phyloP scores from a whole-genome alignment of 768 basidiomycete genomes.

The Lentinula lateritia region DNA sequence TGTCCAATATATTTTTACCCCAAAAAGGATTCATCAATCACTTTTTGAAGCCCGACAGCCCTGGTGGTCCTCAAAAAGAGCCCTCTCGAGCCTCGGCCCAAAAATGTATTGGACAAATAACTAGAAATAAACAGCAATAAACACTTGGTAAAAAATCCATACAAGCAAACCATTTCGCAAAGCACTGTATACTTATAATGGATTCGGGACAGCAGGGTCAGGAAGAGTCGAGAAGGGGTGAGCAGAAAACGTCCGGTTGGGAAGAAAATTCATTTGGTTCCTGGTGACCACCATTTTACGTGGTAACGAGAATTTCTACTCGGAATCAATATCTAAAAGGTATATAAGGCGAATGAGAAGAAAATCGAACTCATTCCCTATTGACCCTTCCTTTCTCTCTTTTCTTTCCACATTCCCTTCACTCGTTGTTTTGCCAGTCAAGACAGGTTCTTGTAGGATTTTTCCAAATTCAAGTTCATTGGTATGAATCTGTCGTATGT shows the following conservation, averaged over 20 bases:
- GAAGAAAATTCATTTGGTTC: background rate
- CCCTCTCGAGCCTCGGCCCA: no score
- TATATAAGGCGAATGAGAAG: background rate
- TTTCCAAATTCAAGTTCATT: conserved; percentile 22
- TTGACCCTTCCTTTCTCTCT: background rate
- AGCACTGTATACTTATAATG: no score
- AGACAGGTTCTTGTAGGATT: conserved; percentile 48
- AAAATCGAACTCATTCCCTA: background rate
- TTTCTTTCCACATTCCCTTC: conserved; percentile 2
- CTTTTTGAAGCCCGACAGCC: no score
- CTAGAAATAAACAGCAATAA: no score
- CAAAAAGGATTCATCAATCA: no score
- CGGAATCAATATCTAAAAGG: background rate
- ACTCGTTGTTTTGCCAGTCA: conserved; percentile 32
- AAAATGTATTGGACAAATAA: no score
- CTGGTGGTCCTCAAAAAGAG: no score
- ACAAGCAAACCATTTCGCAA: no score
- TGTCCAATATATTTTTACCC: no score
- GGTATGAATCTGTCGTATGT: conserved; percentile 14
- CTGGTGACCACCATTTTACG: background rate
- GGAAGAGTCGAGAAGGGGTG: background rate
- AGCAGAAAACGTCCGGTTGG: background rate
- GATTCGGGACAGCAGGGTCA: background rate
- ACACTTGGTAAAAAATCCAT: no score
- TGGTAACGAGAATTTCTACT: conserved; percentile 2